Evolutionary conservation across 1,139 yeast species (phyloP).

Genomic region (Geotrichum phurueaensis): DNA sequence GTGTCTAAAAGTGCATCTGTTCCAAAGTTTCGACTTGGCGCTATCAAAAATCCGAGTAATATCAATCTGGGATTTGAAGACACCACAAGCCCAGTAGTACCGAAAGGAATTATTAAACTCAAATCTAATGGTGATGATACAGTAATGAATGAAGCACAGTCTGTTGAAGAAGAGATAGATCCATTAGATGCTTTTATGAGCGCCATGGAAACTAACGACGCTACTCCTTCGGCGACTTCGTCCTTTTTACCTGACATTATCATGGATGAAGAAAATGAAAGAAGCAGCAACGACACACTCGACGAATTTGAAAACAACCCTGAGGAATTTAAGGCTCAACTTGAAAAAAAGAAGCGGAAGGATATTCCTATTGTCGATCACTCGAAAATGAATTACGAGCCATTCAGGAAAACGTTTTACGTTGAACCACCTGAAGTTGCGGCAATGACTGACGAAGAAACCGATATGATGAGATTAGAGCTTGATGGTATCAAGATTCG

Average conservation of each 20-base stretch:
- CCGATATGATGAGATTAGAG: conserved; percentile 47
- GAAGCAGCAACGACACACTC: conserved; percentile 29
- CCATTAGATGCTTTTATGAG: conserved; percentile 40
- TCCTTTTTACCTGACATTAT: conserved; percentile 21
- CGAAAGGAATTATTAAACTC: not conserved
- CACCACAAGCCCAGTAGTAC: not conserved
- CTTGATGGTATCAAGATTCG: conserved; percentile 60
- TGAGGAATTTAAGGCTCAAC: conserved; percentile 30
- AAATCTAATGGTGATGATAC: conserved; percentile 8
- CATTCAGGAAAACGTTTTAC: conserved; percentile 61
- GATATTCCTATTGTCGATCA: conserved; percentile 45
- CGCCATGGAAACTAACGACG: conserved; percentile 21
- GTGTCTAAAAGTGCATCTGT: conserved; percentile 6
- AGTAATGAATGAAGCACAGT: conserved; percentile 2
- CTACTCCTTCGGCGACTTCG: conserved; percentile 11
- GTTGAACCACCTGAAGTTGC: conserved; percentile 54
- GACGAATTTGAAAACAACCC: conserved; percentile 32
- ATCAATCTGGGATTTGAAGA: conserved; percentile 7
- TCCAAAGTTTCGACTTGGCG: conserved; percentile 2
- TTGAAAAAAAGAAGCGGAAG: conserved; percentile 40
- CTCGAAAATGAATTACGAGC: conserved; percentile 43
- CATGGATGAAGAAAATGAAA: conserved; percentile 26
- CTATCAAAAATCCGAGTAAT: not conserved
- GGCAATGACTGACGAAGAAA: conserved; percentile 46
- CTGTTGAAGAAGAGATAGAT: conserved; percentile 32